Conservation (phyloP, 2,329 filamentous ascomycete genomes). For the Cyanodermella asteris region DNA sequence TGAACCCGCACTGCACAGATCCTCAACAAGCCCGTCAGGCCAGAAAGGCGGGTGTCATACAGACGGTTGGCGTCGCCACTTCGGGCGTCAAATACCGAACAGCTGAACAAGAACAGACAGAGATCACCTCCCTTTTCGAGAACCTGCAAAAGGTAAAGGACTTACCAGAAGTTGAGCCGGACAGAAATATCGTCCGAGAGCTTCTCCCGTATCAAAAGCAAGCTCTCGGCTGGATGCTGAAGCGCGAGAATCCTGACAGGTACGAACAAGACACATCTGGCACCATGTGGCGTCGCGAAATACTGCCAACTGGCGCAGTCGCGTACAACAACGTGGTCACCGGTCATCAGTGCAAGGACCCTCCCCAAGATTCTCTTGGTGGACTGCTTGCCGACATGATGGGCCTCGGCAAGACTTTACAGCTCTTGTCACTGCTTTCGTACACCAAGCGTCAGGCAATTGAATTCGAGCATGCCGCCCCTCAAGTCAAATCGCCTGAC, state of each 20-base stretch:
- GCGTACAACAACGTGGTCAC: slow-evolving; percentile 73
- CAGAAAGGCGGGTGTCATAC: no score
- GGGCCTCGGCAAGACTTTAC: slow-evolving; percentile 73
- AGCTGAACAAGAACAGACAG: slow-evolving; percentile 65
- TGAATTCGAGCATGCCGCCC: slow-evolving; percentile 29
- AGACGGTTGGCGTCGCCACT: no score
- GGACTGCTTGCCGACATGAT: slow-evolving; percentile 71
- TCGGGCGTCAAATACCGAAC: no score
- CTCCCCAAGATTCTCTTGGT: slow-evolving; percentile 45
- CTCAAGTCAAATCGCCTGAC: slow-evolving; percentile 11
- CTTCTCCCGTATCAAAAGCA: slow-evolving; percentile 77
- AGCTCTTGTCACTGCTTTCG: slow-evolving; percentile 57
- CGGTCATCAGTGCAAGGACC: slow-evolving; percentile 35
- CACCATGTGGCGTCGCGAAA: slow-evolving; percentile 56
- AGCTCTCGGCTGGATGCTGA: slow-evolving; percentile 66
- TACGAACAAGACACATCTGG: slow-evolving; percentile 44
- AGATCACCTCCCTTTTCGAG: slow-evolving; percentile 76
- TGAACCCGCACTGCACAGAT: slow-evolving; percentile 71
- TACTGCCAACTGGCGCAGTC: slow-evolving; percentile 32
- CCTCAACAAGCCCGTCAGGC: no score
- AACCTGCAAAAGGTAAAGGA: slow-evolving; percentile 55
- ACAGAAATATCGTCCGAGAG: slow-evolving; percentile 37
- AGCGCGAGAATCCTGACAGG: slow-evolving; percentile 44
- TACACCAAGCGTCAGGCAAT: slow-evolving; percentile 40
- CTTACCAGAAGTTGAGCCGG: slow-evolving; percentile 50